Evolutionary conservation across 2,329 filamentous ascomycete genomes (phyloP), one percentile per base, ranked within the genome.

Genomic region (Fusarium algeriense): DNA sequence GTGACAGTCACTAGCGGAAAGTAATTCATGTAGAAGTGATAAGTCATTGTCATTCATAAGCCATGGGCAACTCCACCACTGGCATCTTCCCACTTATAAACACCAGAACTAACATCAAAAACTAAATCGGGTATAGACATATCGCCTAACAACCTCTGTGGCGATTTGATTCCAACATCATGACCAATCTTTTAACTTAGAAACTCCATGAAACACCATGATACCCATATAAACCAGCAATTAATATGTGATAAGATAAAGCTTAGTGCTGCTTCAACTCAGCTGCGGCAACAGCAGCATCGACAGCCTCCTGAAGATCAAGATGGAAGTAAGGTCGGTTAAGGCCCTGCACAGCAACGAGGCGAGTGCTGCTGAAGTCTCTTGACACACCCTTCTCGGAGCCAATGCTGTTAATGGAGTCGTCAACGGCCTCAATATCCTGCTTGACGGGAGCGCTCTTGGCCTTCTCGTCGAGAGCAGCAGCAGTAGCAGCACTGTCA

Each of bases 391-490:
- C 78, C 62, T 76, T 78, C 35, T 79, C 78, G 0, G 75, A 77
- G 14, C 49, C 44, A 53, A 55, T 67, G 43, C 65, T 78, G 37
- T 73, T 74, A 43, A 62, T 63, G 14, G 71, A 73, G 13, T 68
- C 73, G 15, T 75, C 75, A 9, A 62, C 59, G 28, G 75, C 75
- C 69, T 80, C 80, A 17, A 78, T 73, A 15, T 81, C 79, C 38
- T 77, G 65, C 19, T 73, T 64, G 19, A 71, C 6, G 20, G 73
- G 64, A 13, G 64, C 26, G 15, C 61, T 67, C 35, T 68, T 70
- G 41, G 65, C 82, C 60, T 87, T 83, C 74, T 95, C 92, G 0
- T 92, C 92, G 5, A 85, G 84, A 0, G 88, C 88, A 3, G 91
- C 91, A 30, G 77, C 77, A 15, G 73, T 73, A 12, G 79, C 75